Percentiles rank a stretch among this genome's conserved stretches.
Conservation (phyloP, 352 stramenopile genomes). For the Phytophthora sp. region DNA sequence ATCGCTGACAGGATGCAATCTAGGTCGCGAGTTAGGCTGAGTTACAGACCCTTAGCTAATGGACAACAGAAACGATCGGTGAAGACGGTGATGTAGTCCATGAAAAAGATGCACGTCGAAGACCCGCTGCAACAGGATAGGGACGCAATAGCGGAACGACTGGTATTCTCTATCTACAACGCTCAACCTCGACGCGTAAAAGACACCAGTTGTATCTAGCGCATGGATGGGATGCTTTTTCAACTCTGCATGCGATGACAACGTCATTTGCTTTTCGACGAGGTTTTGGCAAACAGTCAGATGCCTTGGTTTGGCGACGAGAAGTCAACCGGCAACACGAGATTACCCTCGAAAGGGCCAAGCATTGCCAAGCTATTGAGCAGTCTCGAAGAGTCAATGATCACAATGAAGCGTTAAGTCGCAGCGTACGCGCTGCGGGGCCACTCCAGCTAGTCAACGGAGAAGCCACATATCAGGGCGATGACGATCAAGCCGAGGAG, state of each 20-base stretch:
- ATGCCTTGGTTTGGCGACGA: neutral
- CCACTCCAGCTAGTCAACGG: too few relatives aligned
- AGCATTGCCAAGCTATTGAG: neutral
- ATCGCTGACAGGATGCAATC: conserved; percentile 2
- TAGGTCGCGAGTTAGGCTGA: neutral
- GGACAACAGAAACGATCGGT: conserved; percentile 2
- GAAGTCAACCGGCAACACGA: conserved; percentile 6
- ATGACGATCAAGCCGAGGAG: too few relatives aligned
- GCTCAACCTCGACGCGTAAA: neutral
- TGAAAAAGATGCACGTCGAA: neutral
- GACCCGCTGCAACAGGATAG: neutral
- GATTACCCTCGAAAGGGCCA: neutral
- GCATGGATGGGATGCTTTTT: neutral
- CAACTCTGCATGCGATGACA: neutral
- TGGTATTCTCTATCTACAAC: conserved; percentile 1
- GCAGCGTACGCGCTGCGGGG: too few relatives aligned
- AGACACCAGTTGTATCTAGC: conserved; percentile 2
- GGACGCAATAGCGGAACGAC: too few relatives aligned
- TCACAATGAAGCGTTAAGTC: neutral
- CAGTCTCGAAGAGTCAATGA: neutral
- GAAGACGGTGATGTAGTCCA: conserved; percentile 4
- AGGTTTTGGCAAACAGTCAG: neutral
- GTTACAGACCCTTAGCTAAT: neutral
- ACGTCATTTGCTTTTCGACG: neutral
- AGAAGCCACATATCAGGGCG: too few relatives aligned